Base-by-base conservation (phyloP, 202 grass and related monocot genomes). In the Panicum virgatum region DNA sequence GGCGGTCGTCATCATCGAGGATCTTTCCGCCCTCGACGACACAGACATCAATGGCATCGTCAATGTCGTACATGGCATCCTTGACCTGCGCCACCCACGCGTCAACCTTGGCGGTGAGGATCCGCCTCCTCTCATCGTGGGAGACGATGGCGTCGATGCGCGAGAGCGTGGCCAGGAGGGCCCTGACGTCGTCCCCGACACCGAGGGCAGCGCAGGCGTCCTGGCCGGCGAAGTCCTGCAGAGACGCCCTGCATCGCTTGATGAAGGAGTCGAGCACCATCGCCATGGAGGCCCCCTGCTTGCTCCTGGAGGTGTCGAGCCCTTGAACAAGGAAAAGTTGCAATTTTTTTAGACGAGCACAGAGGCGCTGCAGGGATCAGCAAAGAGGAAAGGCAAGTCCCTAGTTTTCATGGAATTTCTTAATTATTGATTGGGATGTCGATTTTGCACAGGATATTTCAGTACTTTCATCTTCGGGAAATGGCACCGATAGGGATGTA, bases 191-290 rank as follows among this genome's bases (percentile, higher is more conserved):
- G 37, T 92, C 86, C 71, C 74, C 61, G 53, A 89, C 66, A n/a
- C 89, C 87, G n/a, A 94, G 92, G 62, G 86, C 75, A 16, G 14
- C 46, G 62, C 91, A 92, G 27, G 86, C 81, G 7, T 94, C 90
- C 69, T 85, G 79, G 51, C 70, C 83, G 4, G 83, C 40, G 7
- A 94, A 87, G 15, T 79, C 48, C 22, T 88, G 80, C 16, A 92
- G 77, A 30, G 83, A 72, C 45, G 47, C 54, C 39, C 85, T 72
- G 82, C 84, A 86, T 76, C 88, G 87, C 56, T 78, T 79, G 26
- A 94, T 85, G 77, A 88, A 92, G 45, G 90, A 87, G 74, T 94
- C 90, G 63, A 94, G 85, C 66, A 94, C 84, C 84, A 87, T 80
- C 12, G 90, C 88, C 92, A 94, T 94, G 81, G 75, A 23, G 52